Conservation (phyloP, 192 early-diverging fungal species). For the Rhizophagus sp. region DNA sequence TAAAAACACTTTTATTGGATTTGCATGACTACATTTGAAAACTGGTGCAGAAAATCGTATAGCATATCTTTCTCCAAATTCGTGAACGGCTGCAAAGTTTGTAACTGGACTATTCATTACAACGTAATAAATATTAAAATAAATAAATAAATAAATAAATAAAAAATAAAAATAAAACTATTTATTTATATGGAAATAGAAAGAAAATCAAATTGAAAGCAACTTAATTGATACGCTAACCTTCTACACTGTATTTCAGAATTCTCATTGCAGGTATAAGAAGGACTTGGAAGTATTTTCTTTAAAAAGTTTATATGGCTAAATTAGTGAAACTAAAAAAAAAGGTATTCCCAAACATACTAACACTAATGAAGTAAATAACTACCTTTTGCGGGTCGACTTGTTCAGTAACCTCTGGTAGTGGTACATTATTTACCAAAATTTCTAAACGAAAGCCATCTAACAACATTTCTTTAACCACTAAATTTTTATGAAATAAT, state of each 20-base stretch:
- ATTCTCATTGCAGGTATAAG: background rate
- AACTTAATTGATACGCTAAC: background rate
- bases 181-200: background rate
- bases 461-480: background rate
- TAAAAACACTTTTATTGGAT: slow-evolving; percentile 17
- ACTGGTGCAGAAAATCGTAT: slow-evolving; percentile 3
- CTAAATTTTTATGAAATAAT: too few relatives aligned
- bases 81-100: slow-evolving; percentile 4
- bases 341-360: background rate
- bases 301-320: background rate
- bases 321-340: background rate
- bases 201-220: background rate
- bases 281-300: background rate
- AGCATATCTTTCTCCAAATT: slow-evolving; percentile 6
- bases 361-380: background rate
- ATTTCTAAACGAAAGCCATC: background rate
- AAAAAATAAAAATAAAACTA: background rate
- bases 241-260: background rate
- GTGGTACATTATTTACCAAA: background rate
- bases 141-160: background rate
- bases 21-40: background rate
- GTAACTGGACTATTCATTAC: background rate
- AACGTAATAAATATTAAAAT: background rate
- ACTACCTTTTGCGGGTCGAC: background rate
- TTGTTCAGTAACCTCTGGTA: background rate